These are phyloP conservation scores for Penicillium egyptiacum DNA, from an alignment of 495 filamentous ascomycete species.

Conservation along the genomic window DNA sequence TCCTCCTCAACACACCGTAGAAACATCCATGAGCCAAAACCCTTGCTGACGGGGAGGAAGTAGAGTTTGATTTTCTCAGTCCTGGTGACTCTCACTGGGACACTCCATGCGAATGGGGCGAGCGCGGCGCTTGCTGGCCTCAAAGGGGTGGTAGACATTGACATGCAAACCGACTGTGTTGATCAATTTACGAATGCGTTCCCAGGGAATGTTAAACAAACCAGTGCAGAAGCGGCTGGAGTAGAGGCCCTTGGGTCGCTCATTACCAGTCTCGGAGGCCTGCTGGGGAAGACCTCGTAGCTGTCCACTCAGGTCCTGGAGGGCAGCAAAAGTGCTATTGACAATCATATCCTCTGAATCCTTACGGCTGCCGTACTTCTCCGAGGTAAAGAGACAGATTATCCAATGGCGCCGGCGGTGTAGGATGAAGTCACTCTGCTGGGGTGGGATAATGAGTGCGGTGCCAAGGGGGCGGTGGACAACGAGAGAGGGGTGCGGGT, in stretches of 20 bases:
- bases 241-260: not conserved
- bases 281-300: not conserved
- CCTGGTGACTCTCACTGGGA: not conserved
- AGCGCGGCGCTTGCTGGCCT: not conserved
- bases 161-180: not conserved
- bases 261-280: not conserved
- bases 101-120: not conserved
- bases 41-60: not conserved
- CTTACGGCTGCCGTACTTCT: slow-evolving; percentile 29
- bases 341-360: slow-evolving; percentile 35
- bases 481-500: not conserved
- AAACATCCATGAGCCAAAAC: not conserved
- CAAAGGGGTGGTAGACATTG: not conserved
- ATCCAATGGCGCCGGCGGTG: slow-evolving; percentile 43
- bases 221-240: slow-evolving; percentile 3
- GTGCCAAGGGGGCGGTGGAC: slow-evolving; percentile 34
- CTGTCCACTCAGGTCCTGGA: slow-evolving; percentile 35
- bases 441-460: slow-evolving; percentile 47
- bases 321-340: slow-evolving; percentile 38
- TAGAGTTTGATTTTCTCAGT: too few species aligned
- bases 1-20: not conserved
- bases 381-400: slow-evolving; percentile 49
- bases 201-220: slow-evolving; percentile 5
- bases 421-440: slow-evolving; percentile 22
- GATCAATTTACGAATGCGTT: not conserved